Evolutionary conservation across 2,329 filamentous ascomycete genomes (phyloP).

Genomic region (Exophiala sideris): DNA sequence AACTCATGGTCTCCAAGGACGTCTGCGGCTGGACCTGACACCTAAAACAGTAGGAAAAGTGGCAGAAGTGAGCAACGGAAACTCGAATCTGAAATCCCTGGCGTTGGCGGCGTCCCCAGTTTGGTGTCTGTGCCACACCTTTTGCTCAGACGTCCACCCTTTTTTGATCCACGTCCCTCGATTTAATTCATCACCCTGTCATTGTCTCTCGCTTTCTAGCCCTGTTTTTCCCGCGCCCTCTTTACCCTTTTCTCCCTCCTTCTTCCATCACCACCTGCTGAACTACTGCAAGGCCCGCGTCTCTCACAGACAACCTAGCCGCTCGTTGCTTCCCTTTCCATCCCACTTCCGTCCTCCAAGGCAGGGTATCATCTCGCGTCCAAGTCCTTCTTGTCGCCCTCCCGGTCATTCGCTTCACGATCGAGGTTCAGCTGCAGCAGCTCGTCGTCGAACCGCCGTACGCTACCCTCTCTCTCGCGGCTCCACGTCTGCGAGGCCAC

Average conservation of each 20-base stretch:
- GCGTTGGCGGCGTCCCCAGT: neutral
- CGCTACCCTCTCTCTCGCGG: constrained; percentile 9
- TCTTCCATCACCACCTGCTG: constrained; percentile 22
- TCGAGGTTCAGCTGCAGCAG: constrained; percentile 3
- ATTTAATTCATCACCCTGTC: constrained; percentile 15
- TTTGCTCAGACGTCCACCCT: neutral
- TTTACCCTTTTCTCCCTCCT: constrained; percentile 28
- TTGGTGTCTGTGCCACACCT: constrained; percentile 1
- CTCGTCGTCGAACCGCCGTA: constrained; percentile 9
- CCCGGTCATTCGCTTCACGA: constrained; percentile 17
- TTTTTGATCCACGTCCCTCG: constrained; percentile 17
- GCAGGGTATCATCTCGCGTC: constrained; percentile 26
- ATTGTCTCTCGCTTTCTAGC: constrained; percentile 22
- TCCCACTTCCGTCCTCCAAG: constrained; percentile 10
- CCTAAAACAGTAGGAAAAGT: neutral
- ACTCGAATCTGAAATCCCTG: constrained; percentile 6
- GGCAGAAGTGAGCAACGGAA: neutral
- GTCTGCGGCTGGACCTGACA: neutral
- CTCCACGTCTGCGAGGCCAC: constrained; percentile 16
- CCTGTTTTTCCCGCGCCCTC: constrained; percentile 23
- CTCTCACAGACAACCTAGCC: constrained; percentile 25
- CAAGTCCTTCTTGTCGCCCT: constrained; percentile 11
- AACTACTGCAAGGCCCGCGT: constrained; percentile 27
- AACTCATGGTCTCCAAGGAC: neutral
- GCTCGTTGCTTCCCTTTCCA: constrained; percentile 24